phyloP scores from a whole-genome alignment of 495 filamentous ascomycete species.

The Margaritispora aquatica region DNA sequence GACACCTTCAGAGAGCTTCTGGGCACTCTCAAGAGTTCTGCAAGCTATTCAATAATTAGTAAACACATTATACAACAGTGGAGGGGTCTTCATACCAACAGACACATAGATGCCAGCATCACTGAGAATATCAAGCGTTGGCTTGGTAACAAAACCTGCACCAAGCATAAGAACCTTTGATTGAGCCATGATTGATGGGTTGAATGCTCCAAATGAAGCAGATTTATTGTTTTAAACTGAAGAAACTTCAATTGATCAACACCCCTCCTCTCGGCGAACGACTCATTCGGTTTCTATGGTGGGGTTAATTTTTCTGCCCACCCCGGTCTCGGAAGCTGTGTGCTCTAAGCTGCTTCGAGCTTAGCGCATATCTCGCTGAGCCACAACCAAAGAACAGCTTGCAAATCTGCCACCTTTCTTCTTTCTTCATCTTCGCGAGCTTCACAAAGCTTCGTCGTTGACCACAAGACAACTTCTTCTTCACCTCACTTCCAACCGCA shows the following conservation, averaged over 20 bases:
- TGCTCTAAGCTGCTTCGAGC: not conserved
- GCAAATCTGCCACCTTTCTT: slow-evolving; percentile 6
- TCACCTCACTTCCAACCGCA: slow-evolving; percentile 1
- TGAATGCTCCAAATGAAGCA: not conserved
- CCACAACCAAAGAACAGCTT: slow-evolving; percentile 12
- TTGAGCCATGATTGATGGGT: slow-evolving; percentile 17
- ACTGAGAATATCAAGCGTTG: slow-evolving; percentile 71
- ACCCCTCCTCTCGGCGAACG: slow-evolving; percentile 2
- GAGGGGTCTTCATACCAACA: slow-evolving; percentile 56
- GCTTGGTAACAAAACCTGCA: slow-evolving; percentile 75
- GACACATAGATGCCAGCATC: slow-evolving; percentile 73
- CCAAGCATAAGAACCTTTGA: slow-evolving; percentile 65
- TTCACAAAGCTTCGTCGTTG: slow-evolving; percentile 14
- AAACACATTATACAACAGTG: not conserved
- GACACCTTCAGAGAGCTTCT: slow-evolving; percentile 67
- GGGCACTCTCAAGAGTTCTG: slow-evolving; percentile 70
- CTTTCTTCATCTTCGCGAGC: not conserved
- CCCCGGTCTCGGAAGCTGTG: not conserved
- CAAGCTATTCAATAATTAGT: slow-evolving; percentile 52
- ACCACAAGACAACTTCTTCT: not conserved
- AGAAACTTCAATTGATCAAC: slow-evolving; percentile 6
- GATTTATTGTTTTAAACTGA: not conserved
- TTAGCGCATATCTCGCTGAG: not conserved
- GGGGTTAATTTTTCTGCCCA: slow-evolving; percentile 8
- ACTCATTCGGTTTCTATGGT: slow-evolving; percentile 15